Evolutionary conservation across 192 early-diverging fungal species (phyloP).

Genomic region (Haplosporangium gracile): DNA sequence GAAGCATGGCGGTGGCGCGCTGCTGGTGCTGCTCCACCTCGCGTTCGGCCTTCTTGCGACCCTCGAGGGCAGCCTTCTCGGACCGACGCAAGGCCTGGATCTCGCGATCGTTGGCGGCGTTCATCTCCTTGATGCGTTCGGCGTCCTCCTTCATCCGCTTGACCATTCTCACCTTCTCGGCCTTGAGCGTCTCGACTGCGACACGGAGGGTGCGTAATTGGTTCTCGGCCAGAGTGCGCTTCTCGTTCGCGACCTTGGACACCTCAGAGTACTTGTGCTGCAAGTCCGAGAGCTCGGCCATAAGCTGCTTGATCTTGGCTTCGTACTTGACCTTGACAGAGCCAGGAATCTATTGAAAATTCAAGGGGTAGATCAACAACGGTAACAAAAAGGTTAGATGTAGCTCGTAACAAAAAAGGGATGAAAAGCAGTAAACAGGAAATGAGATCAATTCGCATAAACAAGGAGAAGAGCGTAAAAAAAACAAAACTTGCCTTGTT

Average conservation of each 20-base stretch:
- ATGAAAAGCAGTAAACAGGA: background rate
- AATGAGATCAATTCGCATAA: background rate
- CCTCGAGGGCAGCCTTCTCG: conserved; percentile 64
- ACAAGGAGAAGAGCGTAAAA: conserved; percentile 22
- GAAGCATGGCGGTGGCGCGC: conserved; percentile 60
- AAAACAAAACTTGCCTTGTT: conserved; percentile 55
- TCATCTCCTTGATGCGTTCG: conserved; percentile 70
- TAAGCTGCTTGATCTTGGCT: conserved; percentile 68
- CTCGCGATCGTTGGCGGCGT: conserved; percentile 67
- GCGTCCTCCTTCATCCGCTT: conserved; percentile 81
- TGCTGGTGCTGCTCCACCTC: conserved; percentile 60
- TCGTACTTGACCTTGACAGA: conserved; percentile 69
- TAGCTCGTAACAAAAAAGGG: background rate
- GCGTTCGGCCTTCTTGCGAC: conserved; percentile 65
- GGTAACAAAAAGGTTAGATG: background rate
- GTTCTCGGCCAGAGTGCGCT: conserved; percentile 68
- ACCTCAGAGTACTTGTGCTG: conserved; percentile 69
- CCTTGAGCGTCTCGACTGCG: conserved; percentile 79
- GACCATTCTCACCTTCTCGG: conserved; percentile 82
- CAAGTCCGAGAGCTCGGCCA: conserved; percentile 65
- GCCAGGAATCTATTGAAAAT: conserved; percentile 51
- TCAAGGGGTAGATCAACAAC: background rate
- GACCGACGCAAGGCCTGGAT: conserved; percentile 70
- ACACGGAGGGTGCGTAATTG: conserved; percentile 72
- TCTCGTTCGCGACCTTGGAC: conserved; percentile 61